Evolutionary conservation across 345 rosid species (phyloP), one percentile per base, ranked within the genome.

Genomic region (Streptanthus diversifolius): DNA sequence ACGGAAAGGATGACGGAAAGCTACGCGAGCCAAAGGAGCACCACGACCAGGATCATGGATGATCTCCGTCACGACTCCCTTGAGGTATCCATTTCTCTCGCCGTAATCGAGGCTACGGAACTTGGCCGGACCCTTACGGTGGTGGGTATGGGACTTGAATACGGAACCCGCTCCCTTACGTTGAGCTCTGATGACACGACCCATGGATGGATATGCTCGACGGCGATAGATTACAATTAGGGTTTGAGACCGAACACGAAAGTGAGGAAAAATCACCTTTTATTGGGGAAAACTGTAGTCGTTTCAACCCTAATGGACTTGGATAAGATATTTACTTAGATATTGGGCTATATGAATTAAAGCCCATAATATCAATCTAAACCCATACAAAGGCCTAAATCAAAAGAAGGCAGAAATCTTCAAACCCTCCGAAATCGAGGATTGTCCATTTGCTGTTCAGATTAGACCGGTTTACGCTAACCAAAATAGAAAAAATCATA

Each of bases 111-210:
- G 90, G 3, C 83, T 79, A 0, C 89, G 84, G 85, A 88, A 88
- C 40, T 87, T 80, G 1, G 91, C 89, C 0, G 93, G 89, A 8
- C 93, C 93, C 78, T 88, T 88, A 11, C 93, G 86, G 81, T 86
- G 90, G 80, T 88, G 90, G 22, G 88, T 85, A 71, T 87, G 90
- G 17, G 90, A 77, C 64, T 86, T 86, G 88, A 88, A 88, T 66
- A 88, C 90, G 24, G 91, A 88, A 7, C 93, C 91, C 0, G 91
- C 86, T 19, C 93, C 93, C 83, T 88, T 88, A 69, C 89, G 82
- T 60, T 86, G 93, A 15, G 89, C 91, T 58, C 93, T 80, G 66
- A 88, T 88, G 5, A 88, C 93, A 18, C 91, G 81, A 61, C 93
- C 93, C 93, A 88, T 86, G 40, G 35, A 10, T 41, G 24, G 25